These are phyloP conservation scores for Hamamelis virginiana DNA, from an alignment of 164 flowering plant species.

Conservation along the genomic window DNA sequence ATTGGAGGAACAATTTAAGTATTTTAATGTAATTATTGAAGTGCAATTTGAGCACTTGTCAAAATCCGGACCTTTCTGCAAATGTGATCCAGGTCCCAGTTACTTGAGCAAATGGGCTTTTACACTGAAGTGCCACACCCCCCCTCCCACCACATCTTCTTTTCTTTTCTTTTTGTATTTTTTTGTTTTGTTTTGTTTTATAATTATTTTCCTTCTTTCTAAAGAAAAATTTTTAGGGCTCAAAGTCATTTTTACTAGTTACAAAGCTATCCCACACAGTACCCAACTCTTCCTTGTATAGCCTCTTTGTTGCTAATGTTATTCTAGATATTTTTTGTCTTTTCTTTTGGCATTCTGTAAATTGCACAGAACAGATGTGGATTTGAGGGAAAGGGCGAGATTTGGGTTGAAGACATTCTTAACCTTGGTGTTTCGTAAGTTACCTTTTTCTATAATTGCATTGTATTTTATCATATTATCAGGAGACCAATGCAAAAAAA, in stretches of 20 bases:
- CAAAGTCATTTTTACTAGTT: not conserved
- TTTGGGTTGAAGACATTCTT: slow-evolving; percentile 94
- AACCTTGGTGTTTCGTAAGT: slow-evolving; percentile 96
- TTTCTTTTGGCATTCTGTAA: slow-evolving; percentile 4
- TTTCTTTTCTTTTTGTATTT: not conserved
- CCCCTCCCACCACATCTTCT: too few relatives aligned
- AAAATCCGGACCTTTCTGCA: not conserved
- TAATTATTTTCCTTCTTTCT: too few relatives aligned
- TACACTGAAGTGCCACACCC: too few relatives aligned
- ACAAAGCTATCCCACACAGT: not conserved
- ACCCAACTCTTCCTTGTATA: not conserved
- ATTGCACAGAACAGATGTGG: slow-evolving; percentile 87
- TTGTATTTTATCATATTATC: not conserved
- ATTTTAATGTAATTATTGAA: not conserved
- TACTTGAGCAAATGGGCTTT: too few relatives aligned
- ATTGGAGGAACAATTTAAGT: not conserved
- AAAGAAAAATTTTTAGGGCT: not conserved
- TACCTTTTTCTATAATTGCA: slow-evolving; percentile 1
- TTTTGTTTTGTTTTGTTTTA: too few relatives aligned
- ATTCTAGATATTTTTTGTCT: not conserved
- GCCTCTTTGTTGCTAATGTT: not conserved
- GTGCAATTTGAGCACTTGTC: not conserved
- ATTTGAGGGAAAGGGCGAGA: slow-evolving; percentile 85
- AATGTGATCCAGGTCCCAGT: not conserved
- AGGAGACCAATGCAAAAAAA: not conserved